Evolutionary conservation across 2,329 filamentous ascomycete genomes (phyloP), one percentile per base, ranked within the genome.

Genomic region (Escovopsis sp.): DNA sequence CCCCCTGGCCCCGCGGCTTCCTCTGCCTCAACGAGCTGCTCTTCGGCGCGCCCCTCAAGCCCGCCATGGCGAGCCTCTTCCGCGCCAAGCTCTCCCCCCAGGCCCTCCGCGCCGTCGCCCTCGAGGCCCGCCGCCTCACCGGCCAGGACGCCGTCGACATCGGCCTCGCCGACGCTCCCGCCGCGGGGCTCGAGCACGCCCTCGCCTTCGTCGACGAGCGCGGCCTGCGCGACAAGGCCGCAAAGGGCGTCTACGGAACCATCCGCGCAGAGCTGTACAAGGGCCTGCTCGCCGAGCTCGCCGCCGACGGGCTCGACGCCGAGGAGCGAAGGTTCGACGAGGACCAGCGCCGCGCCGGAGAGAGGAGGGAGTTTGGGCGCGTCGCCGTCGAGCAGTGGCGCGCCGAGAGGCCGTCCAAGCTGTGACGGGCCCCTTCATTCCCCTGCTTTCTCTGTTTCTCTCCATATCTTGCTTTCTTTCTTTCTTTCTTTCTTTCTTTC

Each of bases 21-120:
- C 59, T 84, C 34, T 89, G 85, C 61, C 65, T 91, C 50, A 89
- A 89, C 60, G 85, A 91, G 64, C 68, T 91, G 12, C 78, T 87
- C 50, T 82, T 91, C 47, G 84, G 85, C 41, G 80, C 80, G 1
- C 75, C 80, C n/a, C 71, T 91, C 33, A 73, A 78, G 49, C 71
- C 83, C 3, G 70, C 82, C 45, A 87, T 93, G 82, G 73, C 73
- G 42, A 67, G 69, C 39, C 74, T 91, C 48, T 89, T 91, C 65
- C 70, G 82, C 12, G 65, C 79, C 51, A 91, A 89, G 61, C 58
- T 80, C 3, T 52, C 69, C 0, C 59, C 69, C 8, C 59, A 68
- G 1, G 12, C 32, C 0, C 82, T 80, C 56, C 70, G 82, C 33
- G 64, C 66, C 36, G 63, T 89, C 48, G 73, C 85, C 6, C 70